Evolutionary conservation across 148 eudicot species (phyloP).

Genomic region (Euryodendron excelsum): DNA sequence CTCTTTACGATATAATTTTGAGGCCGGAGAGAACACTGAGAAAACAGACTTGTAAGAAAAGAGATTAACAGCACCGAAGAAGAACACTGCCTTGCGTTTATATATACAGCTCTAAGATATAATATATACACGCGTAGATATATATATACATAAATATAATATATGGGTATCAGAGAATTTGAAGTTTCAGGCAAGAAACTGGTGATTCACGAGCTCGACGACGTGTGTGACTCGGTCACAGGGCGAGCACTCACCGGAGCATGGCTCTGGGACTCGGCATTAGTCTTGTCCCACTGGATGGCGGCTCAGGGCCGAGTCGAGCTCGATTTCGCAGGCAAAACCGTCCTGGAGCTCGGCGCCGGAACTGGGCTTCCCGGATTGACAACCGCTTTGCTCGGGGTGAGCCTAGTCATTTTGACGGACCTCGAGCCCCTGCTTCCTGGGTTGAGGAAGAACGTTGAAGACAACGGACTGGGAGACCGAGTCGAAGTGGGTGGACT

Average conservation of each 20-base stretch:
- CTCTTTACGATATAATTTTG: no score
- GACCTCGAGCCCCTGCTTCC: constrained; percentile 22
- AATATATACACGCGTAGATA: no score
- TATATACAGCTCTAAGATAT: no score
- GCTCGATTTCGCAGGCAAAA: constrained; percentile 10
- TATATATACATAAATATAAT: not conserved
- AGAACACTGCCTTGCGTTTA: no score
- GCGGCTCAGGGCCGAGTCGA: constrained; percentile 12
- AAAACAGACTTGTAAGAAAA: no score
- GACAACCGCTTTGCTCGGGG: constrained; percentile 26
- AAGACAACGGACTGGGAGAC: constrained; percentile 26
- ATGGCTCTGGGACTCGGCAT: constrained; percentile 47
- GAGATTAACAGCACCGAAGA: no score
- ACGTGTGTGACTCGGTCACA: constrained; percentile 35
- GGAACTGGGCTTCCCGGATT: constrained; percentile 28
- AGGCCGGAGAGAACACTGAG: no score
- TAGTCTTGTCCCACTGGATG: constrained; percentile 25
- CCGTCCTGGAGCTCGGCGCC: constrained; percentile 24
- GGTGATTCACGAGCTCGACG: constrained; percentile 30
- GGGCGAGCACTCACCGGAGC: constrained; percentile 46
- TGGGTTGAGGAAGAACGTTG: constrained; percentile 23
- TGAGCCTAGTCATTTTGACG: constrained; percentile 17
- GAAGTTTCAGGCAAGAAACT: constrained; percentile 9
- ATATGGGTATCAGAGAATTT: constrained; percentile 9
- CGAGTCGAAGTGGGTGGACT: constrained; percentile 17